Evolutionary conservation across 176 grass and related monocot species (phyloP).

Genomic region (Oropetium thomaeum): DNA sequence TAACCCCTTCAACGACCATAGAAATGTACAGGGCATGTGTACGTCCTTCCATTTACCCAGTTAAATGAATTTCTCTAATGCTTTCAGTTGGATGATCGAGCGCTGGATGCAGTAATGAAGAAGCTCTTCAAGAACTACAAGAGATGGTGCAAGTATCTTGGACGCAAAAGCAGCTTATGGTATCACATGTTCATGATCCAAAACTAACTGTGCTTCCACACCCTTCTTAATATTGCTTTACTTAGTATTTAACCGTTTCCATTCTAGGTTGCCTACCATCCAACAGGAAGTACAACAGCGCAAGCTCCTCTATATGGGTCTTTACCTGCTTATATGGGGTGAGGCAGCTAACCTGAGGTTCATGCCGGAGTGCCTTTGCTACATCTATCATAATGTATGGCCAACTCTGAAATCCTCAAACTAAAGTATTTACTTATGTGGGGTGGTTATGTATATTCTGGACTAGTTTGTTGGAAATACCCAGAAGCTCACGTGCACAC

Average conservation of each 20-base stretch:
- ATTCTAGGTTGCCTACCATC: slow-evolving; percentile 85
- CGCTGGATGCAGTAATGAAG: slow-evolving; percentile 73
- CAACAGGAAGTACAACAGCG: slow-evolving; percentile 95
- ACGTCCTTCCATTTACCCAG: background rate
- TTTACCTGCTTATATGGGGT: slow-evolving; percentile 98
- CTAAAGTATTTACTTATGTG: slow-evolving; percentile 12
- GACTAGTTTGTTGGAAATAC: too few species aligned
- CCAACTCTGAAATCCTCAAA: background rate
- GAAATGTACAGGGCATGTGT: background rate
- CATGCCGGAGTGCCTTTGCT: slow-evolving; percentile 97
- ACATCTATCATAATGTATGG: slow-evolving; percentile 98
- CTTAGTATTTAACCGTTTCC: slow-evolving; percentile 17
- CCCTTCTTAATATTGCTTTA: slow-evolving; percentile 4
- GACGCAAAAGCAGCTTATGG: slow-evolving; percentile 86
- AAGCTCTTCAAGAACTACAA: slow-evolving; percentile 96
- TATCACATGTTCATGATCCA: slow-evolving; percentile 26
- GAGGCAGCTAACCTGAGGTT: slow-evolving; percentile 94
- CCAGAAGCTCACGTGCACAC: too few species aligned
- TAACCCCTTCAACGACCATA: slow-evolving; percentile 21
- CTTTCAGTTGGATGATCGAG: slow-evolving; percentile 68
- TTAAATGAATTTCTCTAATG: background rate
- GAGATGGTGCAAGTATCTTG: slow-evolving; percentile 93
- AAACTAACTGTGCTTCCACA: slow-evolving; percentile 3
- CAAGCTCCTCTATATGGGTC: slow-evolving; percentile 95
- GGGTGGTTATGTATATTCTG: background rate